These are phyloP conservation scores for Neolecta irregularis DNA, from an alignment of 1,139 yeast genomes.

Conservation along the genomic window DNA sequence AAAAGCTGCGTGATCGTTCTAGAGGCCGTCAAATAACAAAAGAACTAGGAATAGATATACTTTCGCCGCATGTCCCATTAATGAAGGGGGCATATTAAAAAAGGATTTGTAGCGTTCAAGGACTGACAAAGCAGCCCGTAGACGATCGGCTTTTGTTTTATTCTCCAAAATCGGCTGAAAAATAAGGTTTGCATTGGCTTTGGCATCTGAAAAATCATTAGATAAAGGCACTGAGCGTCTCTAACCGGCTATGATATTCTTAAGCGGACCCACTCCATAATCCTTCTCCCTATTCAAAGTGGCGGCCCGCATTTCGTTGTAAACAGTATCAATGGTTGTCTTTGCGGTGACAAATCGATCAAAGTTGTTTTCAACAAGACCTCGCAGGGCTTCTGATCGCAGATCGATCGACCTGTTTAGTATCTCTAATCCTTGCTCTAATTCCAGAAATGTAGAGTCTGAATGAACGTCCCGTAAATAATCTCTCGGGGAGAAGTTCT, in stretches of 20 bases:
- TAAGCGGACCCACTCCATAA: constrained; percentile 23
- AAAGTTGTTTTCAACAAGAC: constrained; percentile 58
- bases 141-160: constrained; percentile 42
- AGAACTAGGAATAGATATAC: constrained; percentile 5
- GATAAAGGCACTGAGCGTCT: not conserved
- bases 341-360: constrained; percentile 64
- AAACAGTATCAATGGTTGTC: constrained; percentile 44
- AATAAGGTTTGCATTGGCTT: constrained; percentile 40
- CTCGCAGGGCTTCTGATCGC: constrained; percentile 51
- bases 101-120: constrained; percentile 47
- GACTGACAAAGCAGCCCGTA: constrained; percentile 45
- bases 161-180: constrained; percentile 64
- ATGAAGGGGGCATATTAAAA: constrained; percentile 54
- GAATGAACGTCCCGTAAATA: constrained; percentile 58
- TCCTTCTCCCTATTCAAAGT: constrained; percentile 25
- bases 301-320: constrained; percentile 30
- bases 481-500: constrained; percentile 52
- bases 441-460: constrained; percentile 50
- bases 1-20: constrained; percentile 53
- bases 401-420: constrained; percentile 48
- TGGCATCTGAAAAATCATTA: constrained; percentile 19
- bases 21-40: not conserved
- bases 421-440: constrained; percentile 39
- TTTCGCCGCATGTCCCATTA: constrained; percentile 36
- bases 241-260: constrained; percentile 22